Percentiles rank a stretch among this genome's conserved stretches.
Evolutionary conservation across 1,139 yeast genomes (phyloP).

Genomic region (Lodderomyces jiufengensis): DNA sequence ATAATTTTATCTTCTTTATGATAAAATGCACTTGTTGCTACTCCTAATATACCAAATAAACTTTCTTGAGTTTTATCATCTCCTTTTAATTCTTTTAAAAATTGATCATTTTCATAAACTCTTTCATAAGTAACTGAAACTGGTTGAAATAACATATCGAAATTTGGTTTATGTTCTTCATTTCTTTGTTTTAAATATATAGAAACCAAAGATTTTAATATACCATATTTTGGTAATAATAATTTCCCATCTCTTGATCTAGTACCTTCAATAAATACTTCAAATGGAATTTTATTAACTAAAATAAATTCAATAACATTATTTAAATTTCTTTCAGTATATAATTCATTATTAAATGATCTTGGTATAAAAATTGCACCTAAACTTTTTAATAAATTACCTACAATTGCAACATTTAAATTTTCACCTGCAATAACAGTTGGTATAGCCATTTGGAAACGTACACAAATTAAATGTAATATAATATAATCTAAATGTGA

Average conservation of each 20-base stretch:
- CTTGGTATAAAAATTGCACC: slow-evolving; percentile 50
- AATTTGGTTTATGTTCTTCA: slow-evolving; percentile 40
- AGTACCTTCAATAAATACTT: slow-evolving; percentile 66
- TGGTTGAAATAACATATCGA: slow-evolving; percentile 50
- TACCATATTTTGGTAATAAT: slow-evolving; percentile 62
- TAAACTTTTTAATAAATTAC: slow-evolving; percentile 40
- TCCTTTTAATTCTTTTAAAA: slow-evolving; percentile 58
- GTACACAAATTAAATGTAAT: slow-evolving; percentile 52
- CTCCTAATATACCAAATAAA: slow-evolving; percentile 31
- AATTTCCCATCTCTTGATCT: slow-evolving; percentile 66
- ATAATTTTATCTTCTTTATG: slow-evolving; percentile 11
- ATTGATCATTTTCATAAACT: slow-evolving; percentile 64
- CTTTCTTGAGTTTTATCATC: slow-evolving; percentile 54
- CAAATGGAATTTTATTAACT: slow-evolving; percentile 50
- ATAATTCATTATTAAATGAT: slow-evolving; percentile 47
- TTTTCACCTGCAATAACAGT: slow-evolving; percentile 68
- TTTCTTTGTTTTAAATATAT: slow-evolving; percentile 45
- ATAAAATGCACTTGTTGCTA: slow-evolving; percentile 32
- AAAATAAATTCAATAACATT: slow-evolving; percentile 53
- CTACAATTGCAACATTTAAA: slow-evolving; percentile 60
- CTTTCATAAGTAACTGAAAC: slow-evolving; percentile 62
- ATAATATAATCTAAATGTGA: slow-evolving; percentile 66
- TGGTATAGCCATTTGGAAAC: slow-evolving; percentile 58
- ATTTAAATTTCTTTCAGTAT: slow-evolving; percentile 54
- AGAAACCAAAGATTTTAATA: slow-evolving; percentile 48